Percentiles rank a stretch among this genome's conserved stretches.
phyloP scores from a whole-genome alignment of 768 basidiomycete species.

The Fibroporia radiculosa region DNA sequence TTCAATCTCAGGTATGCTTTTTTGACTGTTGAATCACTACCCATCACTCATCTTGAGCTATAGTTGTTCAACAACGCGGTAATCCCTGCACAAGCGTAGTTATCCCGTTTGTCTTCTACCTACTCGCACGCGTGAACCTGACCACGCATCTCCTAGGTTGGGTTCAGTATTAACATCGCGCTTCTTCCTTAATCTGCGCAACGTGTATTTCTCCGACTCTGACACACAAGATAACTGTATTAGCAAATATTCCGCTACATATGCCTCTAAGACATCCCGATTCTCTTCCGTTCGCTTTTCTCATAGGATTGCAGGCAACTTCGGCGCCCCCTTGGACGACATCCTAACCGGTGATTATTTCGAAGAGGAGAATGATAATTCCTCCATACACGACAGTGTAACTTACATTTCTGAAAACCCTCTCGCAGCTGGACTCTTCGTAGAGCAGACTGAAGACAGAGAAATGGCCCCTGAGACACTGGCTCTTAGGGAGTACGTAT shows the following conservation, averaged over 20 bases:
- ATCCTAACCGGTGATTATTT: background rate
- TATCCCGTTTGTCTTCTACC: no score
- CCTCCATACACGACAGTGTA: background rate
- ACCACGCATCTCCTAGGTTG: background rate
- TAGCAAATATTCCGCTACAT: no score
- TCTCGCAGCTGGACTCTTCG: background rate
- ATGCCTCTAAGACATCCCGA: background rate
- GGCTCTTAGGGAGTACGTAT: no score
- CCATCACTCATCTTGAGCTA: no score
- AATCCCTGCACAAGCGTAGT: constrained; percentile 2
- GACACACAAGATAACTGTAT: no score
- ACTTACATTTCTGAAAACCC: constrained; percentile 2
- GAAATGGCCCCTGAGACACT: no score
- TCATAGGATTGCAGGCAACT: background rate
- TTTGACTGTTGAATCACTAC: background rate
- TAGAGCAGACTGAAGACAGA: background rate
- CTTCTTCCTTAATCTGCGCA: constrained; percentile 11
- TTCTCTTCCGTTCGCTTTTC: background rate
- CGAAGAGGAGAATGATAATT: background rate
- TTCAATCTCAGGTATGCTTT: constrained; percentile 1
- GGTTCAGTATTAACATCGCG: constrained; percentile 9
- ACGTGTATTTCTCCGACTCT: constrained; percentile 1
- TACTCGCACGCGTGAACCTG: background rate
- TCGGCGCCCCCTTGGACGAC: constrained; percentile 2
- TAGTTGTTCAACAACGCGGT: background rate